Evolutionary conservation across 148 eudicot genomes (phyloP).

Genomic region (Camellia lanceoleosa): DNA sequence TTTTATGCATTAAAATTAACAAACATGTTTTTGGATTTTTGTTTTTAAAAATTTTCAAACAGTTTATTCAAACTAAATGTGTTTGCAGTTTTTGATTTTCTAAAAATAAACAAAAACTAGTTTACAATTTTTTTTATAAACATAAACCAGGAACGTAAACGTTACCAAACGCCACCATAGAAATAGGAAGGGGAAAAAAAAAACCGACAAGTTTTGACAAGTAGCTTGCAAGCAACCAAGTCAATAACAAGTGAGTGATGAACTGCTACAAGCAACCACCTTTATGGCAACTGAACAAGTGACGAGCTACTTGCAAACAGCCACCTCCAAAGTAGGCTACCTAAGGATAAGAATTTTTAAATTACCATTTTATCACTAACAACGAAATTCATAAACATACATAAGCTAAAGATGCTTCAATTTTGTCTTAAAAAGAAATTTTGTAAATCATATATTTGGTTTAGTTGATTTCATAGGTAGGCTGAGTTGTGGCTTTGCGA

Average conservation of each 20-base stretch:
- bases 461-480: not conserved
- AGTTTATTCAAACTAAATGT: no score
- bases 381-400: not conserved
- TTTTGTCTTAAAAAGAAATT: not conserved
- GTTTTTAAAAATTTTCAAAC: no score
- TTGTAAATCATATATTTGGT: not conserved
- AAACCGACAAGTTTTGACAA: not conserved
- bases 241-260: not conserved
- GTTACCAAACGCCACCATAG: no score
- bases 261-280: not conserved
- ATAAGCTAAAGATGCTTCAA: not conserved
- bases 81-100: no score
- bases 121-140: no score
- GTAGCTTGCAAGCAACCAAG: not conserved
- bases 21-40: no score
- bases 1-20: no score
- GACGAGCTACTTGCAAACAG: not conserved
- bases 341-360: not conserved
- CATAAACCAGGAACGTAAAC: no score
- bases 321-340: not conserved
- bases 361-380: not conserved
- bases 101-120: no score
- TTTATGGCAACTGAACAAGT: not conserved
- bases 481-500: not conserved
- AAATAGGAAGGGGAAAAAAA: no score